Percentiles rank a stretch among this genome's conserved stretches.
These are phyloP conservation scores for Sarcomyxa edulis DNA, from an alignment of 768 basidiomycete species.

Conservation along the genomic window DNA sequence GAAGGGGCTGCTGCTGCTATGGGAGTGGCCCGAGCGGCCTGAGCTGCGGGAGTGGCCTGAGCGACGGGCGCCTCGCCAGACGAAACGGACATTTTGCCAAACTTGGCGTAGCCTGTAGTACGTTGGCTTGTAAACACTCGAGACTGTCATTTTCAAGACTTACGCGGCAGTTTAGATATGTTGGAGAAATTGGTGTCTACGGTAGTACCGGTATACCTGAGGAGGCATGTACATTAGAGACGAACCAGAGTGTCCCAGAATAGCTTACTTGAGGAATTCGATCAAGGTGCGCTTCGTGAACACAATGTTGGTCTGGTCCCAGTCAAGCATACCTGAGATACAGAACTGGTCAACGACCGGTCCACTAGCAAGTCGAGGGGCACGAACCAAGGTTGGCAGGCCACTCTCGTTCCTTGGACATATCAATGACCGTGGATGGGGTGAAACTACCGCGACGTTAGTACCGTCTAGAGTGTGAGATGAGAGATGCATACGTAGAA, in stretches of 20 bases:
- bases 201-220: slow-evolving; percentile 67
- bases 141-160: no score
- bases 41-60: background rate
- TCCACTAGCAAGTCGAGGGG: slow-evolving; percentile 5
- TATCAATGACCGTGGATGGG: slow-evolving; percentile 48
- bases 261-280: slow-evolving; percentile 69
- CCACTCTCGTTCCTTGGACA: slow-evolving; percentile 72
- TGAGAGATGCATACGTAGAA: background rate
- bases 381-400: slow-evolving; percentile 54
- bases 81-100: slow-evolving; percentile 47
- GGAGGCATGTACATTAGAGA: slow-evolving; percentile 6
- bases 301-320: slow-evolving; percentile 71
- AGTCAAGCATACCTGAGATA: slow-evolving; percentile 66
- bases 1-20: no score
- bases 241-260: slow-evolving; percentile 2
- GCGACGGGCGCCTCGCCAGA: slow-evolving; percentile 11
- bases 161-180: slow-evolving; percentile 74
- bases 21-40: no score
- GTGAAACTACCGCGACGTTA: slow-evolving; percentile 43
- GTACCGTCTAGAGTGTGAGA: background rate
- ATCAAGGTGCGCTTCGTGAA: slow-evolving; percentile 75
- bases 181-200: slow-evolving; percentile 74
- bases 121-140: slow-evolving; percentile 1
- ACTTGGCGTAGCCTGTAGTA: slow-evolving; percentile 61
- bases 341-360: no score